Base-by-base conservation (phyloP, 1,284 basidiomycete genomes). In the Flammula alnicola region DNA sequence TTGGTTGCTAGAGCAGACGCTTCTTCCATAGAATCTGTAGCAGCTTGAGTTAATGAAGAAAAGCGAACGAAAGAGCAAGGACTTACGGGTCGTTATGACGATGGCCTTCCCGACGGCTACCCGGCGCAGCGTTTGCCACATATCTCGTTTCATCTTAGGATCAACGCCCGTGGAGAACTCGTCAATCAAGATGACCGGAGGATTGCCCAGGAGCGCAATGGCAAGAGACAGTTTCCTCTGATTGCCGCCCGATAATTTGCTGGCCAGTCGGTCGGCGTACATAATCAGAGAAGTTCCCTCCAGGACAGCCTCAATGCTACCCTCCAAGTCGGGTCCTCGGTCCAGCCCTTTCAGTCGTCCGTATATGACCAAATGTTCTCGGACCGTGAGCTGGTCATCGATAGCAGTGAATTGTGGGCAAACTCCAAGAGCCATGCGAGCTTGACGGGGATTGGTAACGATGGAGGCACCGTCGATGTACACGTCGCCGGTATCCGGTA, bases 401-500 rank as follows among this genome's bases (percentile, higher is more conserved):
- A 92, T 88, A 0, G 90, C 89, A 4, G 89, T 90, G 68, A 91
- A 89, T 57, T 93, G 90, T 0, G 89, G 90, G 62, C 88, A 91
- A 32, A 92, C 87, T 2, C 89, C 89, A 5, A 92, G 78, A 4
- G 79, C 75, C 4, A 84, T 75, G 37, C 86, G 77, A 23, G 89
- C 86, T 3, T 67, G 72, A 27, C 79, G 79, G 0, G 87, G 80
- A 48, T 83, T 73, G 20, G 73, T 69, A 16, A 87, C 70, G 29
- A 88, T 80, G 1, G 88, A 91, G 23, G 76, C 71, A 1, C 78
- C 81, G 43, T 80, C 77, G 58, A 92, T 85, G 42, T 78, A 60
- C 3, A 89, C 78, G 55, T 91, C 86, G 1, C 89, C 89, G 1
- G 65, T 55, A 53, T 87, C 80, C 2, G 81, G 86, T 38, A 76